A percentile compares a stretch with the other conserved stretches of the same genome.
These are phyloP conservation scores for Bipolaris cookei DNA, from an alignment of 2,329 filamentous ascomycete genomes.

Conservation along the genomic window DNA sequence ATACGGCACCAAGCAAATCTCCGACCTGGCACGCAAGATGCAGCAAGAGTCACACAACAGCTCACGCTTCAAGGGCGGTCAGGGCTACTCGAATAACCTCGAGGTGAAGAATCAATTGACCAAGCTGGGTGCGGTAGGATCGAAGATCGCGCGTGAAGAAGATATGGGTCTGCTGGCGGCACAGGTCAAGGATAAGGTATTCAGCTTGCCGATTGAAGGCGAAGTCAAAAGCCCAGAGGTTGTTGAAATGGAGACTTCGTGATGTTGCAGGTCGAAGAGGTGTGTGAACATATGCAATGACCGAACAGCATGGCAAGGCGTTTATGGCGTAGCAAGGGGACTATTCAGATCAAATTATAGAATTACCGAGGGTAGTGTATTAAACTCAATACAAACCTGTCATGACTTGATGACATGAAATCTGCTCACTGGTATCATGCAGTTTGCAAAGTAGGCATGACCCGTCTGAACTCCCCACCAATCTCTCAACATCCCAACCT, in stretches of 20 bases:
- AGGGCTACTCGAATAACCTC: conserved; percentile 7
- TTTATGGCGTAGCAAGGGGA: conserved; percentile 5
- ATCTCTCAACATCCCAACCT: conserved; percentile 31
- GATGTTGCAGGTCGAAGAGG: not conserved
- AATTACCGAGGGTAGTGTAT: not conserved
- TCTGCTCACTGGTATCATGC: not conserved
- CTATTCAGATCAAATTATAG: conserved; percentile 3
- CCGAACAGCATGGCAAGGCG: conserved; percentile 14
- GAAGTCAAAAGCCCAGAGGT: conserved; percentile 29
- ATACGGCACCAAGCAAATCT: conserved; percentile 89
- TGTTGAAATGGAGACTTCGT: conserved; percentile 41
- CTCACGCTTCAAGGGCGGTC: conserved; percentile 40
- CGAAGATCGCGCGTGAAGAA: conserved; percentile 67
- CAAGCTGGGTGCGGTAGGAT: conserved; percentile 67
- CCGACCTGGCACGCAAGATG: conserved; percentile 84
- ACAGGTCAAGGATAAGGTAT: conserved; percentile 69
- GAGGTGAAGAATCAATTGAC: conserved; percentile 54
- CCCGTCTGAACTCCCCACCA: not conserved
- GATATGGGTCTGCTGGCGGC: conserved; percentile 67
- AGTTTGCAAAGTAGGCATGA: not conserved
- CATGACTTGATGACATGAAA: not conserved
- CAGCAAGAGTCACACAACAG: conserved; percentile 63
- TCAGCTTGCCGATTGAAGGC: conserved; percentile 42
- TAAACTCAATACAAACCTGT: not conserved
- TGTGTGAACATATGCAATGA: not conserved